Conservation (phyloP, 345 rosid species). For the Capsella bursapastoris region DNA sequence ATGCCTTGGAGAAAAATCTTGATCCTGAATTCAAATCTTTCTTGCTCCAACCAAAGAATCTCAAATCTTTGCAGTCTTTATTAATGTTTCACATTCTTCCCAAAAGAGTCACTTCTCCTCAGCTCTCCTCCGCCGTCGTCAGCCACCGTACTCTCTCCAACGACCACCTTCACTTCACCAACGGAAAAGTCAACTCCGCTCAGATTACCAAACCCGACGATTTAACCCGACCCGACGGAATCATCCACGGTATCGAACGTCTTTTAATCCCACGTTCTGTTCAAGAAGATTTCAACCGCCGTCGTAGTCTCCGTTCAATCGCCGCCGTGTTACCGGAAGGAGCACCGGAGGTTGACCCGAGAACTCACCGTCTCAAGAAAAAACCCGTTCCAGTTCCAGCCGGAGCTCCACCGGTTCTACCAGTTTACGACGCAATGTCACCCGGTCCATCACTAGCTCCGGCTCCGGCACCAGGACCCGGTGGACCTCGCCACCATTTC, state of each 20-base stretch:
- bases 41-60: slow-evolving; percentile 87
- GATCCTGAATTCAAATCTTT: slow-evolving; percentile 92
- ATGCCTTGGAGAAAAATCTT: slow-evolving; percentile 78
- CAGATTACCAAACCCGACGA: slow-evolving; percentile 45
- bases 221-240: slow-evolving; percentile 66
- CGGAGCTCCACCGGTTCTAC: slow-evolving; percentile 56
- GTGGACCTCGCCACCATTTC: slow-evolving; percentile 74
- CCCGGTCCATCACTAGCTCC: slow-evolving; percentile 82
- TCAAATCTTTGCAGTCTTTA: slow-evolving; percentile 77
- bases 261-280: slow-evolving; percentile 71
- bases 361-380: slow-evolving; percentile 67
- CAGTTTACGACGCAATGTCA: slow-evolving; percentile 70
- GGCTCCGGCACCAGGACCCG: slow-evolving; percentile 86
- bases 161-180: slow-evolving; percentile 47
- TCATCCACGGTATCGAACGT: slow-evolving; percentile 76
- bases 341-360: slow-evolving; percentile 73
- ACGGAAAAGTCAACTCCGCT: slow-evolving; percentile 54
- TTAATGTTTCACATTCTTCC: slow-evolving; percentile 87
- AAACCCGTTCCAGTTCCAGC: slow-evolving; percentile 51
- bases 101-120: slow-evolving; percentile 51
- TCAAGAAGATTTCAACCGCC: slow-evolving; percentile 70
- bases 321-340: slow-evolving; percentile 73
- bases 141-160: slow-evolving; percentile 56
- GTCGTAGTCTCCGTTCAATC: slow-evolving; percentile 64
- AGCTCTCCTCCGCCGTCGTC: slow-evolving; percentile 40